A percentile compares a stretch with the other conserved stretches of the same genome.
phyloP scores from a whole-genome alignment of 2,329 filamentous ascomycete genomes.

The Rosellinia necatrix region DNA sequence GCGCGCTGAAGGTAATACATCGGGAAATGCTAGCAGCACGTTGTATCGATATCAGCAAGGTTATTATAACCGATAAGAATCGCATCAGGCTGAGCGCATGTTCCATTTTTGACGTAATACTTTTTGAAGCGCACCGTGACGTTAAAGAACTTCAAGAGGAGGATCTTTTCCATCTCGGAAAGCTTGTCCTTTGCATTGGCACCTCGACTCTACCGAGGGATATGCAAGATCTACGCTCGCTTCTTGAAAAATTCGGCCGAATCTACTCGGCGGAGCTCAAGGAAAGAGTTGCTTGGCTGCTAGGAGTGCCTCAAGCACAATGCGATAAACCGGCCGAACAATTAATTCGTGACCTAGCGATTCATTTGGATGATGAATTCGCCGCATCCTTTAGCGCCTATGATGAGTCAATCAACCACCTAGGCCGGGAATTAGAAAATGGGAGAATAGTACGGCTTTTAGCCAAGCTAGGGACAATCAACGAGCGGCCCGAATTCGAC shows the following conservation, averaged over 20 bases:
- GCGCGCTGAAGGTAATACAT: slow-evolving; percentile 86
- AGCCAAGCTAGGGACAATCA: slow-evolving; percentile 82
- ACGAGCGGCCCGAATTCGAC: slow-evolving; percentile 86
- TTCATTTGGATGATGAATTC: slow-evolving; percentile 74
- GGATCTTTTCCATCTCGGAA: slow-evolving; percentile 83
- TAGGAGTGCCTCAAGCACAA: slow-evolving; percentile 64
- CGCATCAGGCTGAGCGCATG: slow-evolving; percentile 87
- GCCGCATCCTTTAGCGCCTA: slow-evolving; percentile 79
- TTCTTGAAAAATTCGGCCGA: slow-evolving; percentile 76
- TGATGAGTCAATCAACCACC: slow-evolving; percentile 73
- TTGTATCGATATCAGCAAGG: slow-evolving; percentile 84
- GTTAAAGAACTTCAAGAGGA: slow-evolving; percentile 82
- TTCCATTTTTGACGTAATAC: slow-evolving; percentile 85
- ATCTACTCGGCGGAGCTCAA: slow-evolving; percentile 79
- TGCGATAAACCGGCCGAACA: slow-evolving; percentile 78
- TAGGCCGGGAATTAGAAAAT: slow-evolving; percentile 86
- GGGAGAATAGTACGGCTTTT: slow-evolving; percentile 80
- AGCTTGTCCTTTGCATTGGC: slow-evolving; percentile 80
- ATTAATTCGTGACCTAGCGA: slow-evolving; percentile 77
- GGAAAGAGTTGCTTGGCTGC: slow-evolving; percentile 80
- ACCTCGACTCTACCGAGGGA: slow-evolving; percentile 64
- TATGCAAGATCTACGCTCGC: slow-evolving; percentile 66
- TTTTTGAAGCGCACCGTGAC: slow-evolving; percentile 73
- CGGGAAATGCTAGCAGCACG: slow-evolving; percentile 79
- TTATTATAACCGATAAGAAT: slow-evolving; percentile 88